These are phyloP conservation scores for Setomelanomma holmii DNA, from an alignment of 2,329 filamentous ascomycete genomes.

Conservation along the genomic window DNA sequence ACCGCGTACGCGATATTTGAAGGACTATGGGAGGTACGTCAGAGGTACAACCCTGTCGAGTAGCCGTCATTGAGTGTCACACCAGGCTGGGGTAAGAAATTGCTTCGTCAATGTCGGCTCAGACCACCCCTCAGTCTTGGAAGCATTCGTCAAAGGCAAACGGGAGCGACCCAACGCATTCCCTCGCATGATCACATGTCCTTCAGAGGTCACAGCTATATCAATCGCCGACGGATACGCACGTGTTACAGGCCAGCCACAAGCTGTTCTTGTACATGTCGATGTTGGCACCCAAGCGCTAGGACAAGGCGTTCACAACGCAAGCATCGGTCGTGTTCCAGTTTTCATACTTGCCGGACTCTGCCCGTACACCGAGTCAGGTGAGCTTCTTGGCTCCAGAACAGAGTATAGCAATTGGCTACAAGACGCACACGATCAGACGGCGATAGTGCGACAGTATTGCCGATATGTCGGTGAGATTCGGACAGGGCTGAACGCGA, in stretches of 20 bases:
- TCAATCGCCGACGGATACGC: constrained; percentile 25
- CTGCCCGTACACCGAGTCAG: constrained; percentile 54
- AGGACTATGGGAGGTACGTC: constrained; percentile 18
- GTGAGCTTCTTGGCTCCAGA: constrained; percentile 49
- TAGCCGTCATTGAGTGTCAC: no score
- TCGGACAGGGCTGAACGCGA: constrained; percentile 33
- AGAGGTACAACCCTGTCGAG: no score
- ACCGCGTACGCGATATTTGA: constrained; percentile 24
- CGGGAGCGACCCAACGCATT: constrained; percentile 17
- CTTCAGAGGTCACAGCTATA: constrained; percentile 23
- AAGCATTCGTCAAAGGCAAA: constrained; percentile 29
- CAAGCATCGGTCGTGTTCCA: constrained; percentile 23
- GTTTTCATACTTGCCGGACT: constrained; percentile 55
- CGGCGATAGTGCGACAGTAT: constrained; percentile 46
- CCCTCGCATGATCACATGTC: constrained; percentile 24
- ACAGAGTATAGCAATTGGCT: constrained; percentile 53
- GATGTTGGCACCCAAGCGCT: constrained; percentile 75
- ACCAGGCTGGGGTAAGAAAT: constrained; percentile 12
- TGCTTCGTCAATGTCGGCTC: constrained; percentile 33
- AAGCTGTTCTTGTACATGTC: constrained; percentile 78
- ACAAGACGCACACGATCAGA: constrained; percentile 54
- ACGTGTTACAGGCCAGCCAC: constrained; percentile 68
- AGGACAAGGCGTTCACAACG: constrained; percentile 72
- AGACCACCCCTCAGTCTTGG: constrained; percentile 31
- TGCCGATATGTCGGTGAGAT: constrained; percentile 41